Conservation (phyloP, 192 early-diverging fungal species). For the Rhizophlyctis rosea region DNA sequence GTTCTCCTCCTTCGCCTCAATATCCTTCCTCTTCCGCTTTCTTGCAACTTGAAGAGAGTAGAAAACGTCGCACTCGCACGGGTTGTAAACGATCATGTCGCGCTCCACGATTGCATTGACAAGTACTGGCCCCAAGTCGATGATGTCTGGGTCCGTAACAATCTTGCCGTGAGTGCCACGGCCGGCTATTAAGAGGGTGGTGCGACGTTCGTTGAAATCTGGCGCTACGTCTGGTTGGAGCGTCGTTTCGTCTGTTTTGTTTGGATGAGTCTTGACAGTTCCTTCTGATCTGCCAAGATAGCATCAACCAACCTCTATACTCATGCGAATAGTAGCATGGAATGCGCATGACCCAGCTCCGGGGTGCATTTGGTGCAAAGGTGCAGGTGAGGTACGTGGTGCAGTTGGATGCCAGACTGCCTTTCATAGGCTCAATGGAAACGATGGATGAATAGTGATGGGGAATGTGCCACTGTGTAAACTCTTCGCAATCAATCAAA, state of each 20-base stretch:
- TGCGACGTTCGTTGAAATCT: constrained; percentile 21
- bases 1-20: neutral
- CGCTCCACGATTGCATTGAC: constrained; percentile 50
- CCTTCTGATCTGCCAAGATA: neutral
- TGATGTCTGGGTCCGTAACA: constrained; percentile 14
- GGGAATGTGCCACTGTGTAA: constrained; percentile 48
- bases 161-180: constrained; percentile 41
- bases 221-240: constrained; percentile 19
- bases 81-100: constrained; percentile 45
- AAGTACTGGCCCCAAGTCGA: constrained; percentile 50
- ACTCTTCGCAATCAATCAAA: no score
- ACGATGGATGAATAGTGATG: constrained; percentile 42
- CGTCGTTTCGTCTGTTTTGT: neutral
- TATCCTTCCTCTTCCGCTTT: neutral
- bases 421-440: constrained; percentile 39
- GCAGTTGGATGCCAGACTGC: constrained; percentile 35
- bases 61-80: constrained; percentile 50
- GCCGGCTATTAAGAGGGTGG: constrained; percentile 45
- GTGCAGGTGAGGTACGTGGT: constrained; percentile 34
- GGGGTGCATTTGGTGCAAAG: constrained; percentile 40
- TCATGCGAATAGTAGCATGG: constrained; percentile 53
- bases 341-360: constrained; percentile 42
- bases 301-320: constrained; percentile 4
- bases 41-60: constrained; percentile 34
- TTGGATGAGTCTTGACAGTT: neutral